Percentiles rank a stretch among this genome's conserved stretches.
These are phyloP conservation scores for sunflower (Helianthus annuus) DNA, from an alignment of 129 eudicot genomes.

Conservation along the genomic window DNA sequence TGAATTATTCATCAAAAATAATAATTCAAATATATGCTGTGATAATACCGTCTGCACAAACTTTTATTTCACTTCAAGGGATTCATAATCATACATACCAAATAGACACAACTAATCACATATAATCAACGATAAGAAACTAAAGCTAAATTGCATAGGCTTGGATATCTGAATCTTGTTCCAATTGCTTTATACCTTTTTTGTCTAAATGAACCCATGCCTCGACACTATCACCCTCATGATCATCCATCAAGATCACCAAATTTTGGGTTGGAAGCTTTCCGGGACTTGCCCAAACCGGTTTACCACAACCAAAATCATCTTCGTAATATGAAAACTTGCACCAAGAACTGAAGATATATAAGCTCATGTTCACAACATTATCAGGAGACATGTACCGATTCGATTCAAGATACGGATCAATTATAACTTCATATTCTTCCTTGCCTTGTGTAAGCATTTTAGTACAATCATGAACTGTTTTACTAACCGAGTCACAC, in stretches of 20 bases:
- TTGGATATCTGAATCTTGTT: constrained; percentile 37
- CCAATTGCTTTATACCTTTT: constrained; percentile 26
- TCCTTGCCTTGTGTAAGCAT: constrained; percentile 26
- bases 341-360: constrained; percentile 40
- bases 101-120: neutral
- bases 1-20: neutral
- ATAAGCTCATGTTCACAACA: constrained; percentile 20
- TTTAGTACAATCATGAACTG: constrained; percentile 22
- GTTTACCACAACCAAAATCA: constrained; percentile 44
- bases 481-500: constrained; percentile 19
- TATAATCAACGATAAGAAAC: neutral
- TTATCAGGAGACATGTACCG: neutral
- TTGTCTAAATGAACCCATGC: constrained; percentile 49
- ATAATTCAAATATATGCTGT: neutral
- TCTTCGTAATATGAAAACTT: constrained; percentile 36
- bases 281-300: constrained; percentile 38
- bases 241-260: constrained; percentile 36
- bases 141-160: constrained; percentile 14
- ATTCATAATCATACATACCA: constrained; percentile 9
- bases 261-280: constrained; percentile 31
- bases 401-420: constrained; percentile 31
- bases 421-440: constrained; percentile 24
- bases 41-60: neutral
- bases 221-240: constrained; percentile 38
- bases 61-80: constrained; percentile 4